Evolutionary conservation across 1,284 basidiomycete genomes (phyloP).

Genomic region (Nidula niveotomentosa): DNA sequence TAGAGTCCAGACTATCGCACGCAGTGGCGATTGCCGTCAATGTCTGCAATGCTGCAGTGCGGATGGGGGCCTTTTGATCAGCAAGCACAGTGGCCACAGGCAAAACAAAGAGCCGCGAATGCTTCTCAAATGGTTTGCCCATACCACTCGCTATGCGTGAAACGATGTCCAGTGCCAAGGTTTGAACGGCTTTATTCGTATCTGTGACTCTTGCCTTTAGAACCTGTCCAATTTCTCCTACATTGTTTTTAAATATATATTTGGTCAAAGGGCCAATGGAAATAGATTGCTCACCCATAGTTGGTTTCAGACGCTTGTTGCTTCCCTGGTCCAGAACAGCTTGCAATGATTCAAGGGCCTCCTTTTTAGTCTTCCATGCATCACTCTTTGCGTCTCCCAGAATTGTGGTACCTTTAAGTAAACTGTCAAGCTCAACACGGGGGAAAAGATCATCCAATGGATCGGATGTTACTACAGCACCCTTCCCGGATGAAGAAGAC

Average conservation of each 20-base stretch:
- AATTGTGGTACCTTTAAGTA: constrained; percentile 86
- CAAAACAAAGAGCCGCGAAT: constrained; percentile 74
- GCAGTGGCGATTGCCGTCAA: constrained; percentile 85
- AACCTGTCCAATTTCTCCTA: constrained; percentile 88
- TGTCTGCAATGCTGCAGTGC: constrained; percentile 77
- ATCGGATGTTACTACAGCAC: constrained; percentile 48
- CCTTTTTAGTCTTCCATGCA: constrained; percentile 97
- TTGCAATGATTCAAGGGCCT: constrained; percentile 87
- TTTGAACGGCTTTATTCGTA: constrained; percentile 93
- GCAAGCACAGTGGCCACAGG: constrained; percentile 86
- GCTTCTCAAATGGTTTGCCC: constrained; percentile 94
- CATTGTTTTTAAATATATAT: constrained; percentile 6
- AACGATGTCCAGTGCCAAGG: constrained; percentile 88
- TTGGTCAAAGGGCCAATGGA: neutral
- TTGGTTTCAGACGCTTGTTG: constrained; percentile 91
- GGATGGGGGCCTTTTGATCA: constrained; percentile 91
- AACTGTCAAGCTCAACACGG: constrained; percentile 88
- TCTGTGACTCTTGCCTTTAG: constrained; percentile 90
- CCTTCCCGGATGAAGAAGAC: constrained; percentile 35
- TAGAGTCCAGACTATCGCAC: constrained; percentile 80
- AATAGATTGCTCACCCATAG: constrained; percentile 66
- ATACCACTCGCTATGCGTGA: constrained; percentile 90
- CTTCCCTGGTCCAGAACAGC: constrained; percentile 85
- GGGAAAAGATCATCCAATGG: constrained; percentile 94
- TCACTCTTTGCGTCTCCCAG: constrained; percentile 86